These are phyloP conservation scores for Cyclanthera cordifolia DNA, from an alignment of 306 rosid species.

Conservation along the genomic window DNA sequence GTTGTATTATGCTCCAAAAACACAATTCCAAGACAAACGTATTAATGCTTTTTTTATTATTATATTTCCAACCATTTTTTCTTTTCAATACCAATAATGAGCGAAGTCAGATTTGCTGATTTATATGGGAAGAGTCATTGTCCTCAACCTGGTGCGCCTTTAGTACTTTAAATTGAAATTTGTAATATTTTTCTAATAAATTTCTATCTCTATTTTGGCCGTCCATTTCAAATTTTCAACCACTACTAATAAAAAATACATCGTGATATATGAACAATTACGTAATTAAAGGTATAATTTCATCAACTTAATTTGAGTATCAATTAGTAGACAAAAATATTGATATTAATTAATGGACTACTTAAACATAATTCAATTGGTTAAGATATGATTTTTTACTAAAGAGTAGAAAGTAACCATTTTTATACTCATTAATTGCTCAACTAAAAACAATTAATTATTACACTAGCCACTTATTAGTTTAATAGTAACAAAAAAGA, in stretches of 20 bases:
- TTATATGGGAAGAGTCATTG: background rate
- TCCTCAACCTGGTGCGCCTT: background rate
- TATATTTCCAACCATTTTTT: background rate
- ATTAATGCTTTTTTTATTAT: background rate
- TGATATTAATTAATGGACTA: too few relatives aligned
- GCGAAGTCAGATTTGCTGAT: background rate
- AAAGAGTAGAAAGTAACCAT: too few relatives aligned
- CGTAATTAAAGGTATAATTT: background rate
- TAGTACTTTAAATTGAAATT: background rate
- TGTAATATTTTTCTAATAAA: background rate
- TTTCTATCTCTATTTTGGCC: background rate
- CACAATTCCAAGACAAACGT: background rate
- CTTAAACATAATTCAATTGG: too few relatives aligned
- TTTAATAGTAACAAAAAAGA: too few relatives aligned
- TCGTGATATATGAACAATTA: background rate
- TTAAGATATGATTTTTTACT: too few relatives aligned
- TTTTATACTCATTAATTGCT: too few relatives aligned
- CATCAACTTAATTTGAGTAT: background rate
- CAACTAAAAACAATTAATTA: too few relatives aligned
- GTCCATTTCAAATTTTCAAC: background rate
- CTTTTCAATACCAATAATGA: background rate
- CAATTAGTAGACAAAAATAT: too few relatives aligned
- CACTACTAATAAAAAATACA: background rate
- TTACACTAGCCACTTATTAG: too few relatives aligned
- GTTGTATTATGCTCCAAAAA: background rate